Evolutionary conservation across 2,329 filamentous ascomycete species (phyloP).

Genomic region (Dactylonectria macrodidyma): DNA sequence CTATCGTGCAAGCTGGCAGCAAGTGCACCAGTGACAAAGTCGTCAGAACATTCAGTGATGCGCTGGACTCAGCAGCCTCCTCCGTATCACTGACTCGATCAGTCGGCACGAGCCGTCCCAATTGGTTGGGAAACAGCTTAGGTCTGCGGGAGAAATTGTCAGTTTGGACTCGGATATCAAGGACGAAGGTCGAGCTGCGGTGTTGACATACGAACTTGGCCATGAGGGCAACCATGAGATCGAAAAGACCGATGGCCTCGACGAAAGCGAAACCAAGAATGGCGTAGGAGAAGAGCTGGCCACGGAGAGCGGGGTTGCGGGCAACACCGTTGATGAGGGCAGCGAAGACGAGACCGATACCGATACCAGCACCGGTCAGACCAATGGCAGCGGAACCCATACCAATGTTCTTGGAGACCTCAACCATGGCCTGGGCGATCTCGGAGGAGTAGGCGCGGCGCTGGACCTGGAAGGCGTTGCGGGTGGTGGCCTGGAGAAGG

Average conservation of each 20-base stretch:
- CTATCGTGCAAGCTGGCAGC: constrained; percentile 53
- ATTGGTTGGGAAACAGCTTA: constrained; percentile 53
- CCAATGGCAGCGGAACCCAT: constrained; percentile 92
- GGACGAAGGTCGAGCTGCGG: constrained; percentile 5
- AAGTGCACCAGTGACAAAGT: constrained; percentile 46
- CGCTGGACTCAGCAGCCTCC: constrained; percentile 48
- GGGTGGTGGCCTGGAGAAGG: constrained; percentile 77
- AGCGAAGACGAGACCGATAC: constrained; percentile 96
- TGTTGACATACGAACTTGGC: constrained; percentile 82
- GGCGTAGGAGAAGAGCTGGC: constrained; percentile 96
- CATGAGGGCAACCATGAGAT: constrained; percentile 94
- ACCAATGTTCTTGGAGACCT: constrained; percentile 92
- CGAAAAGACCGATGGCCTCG: constrained; percentile 91
- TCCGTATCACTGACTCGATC: constrained; percentile 53
- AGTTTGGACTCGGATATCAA: constrained; percentile 20
- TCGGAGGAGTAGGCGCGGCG: constrained; percentile 88
- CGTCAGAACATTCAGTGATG: constrained; percentile 47
- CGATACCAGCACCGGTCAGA: constrained; percentile 93
- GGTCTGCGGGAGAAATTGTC: constrained; percentile 48
- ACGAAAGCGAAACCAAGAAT: constrained; percentile 97
- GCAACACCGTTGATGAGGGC: constrained; percentile 90
- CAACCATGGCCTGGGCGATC: constrained; percentile 89
- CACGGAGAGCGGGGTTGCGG: constrained; percentile 94
- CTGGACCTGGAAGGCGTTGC: constrained; percentile 75
- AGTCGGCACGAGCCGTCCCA: constrained; percentile 55